These are phyloP conservation scores for Lumnitzera littorea DNA, from an alignment of 345 rosid genomes.

Conservation along the genomic window DNA sequence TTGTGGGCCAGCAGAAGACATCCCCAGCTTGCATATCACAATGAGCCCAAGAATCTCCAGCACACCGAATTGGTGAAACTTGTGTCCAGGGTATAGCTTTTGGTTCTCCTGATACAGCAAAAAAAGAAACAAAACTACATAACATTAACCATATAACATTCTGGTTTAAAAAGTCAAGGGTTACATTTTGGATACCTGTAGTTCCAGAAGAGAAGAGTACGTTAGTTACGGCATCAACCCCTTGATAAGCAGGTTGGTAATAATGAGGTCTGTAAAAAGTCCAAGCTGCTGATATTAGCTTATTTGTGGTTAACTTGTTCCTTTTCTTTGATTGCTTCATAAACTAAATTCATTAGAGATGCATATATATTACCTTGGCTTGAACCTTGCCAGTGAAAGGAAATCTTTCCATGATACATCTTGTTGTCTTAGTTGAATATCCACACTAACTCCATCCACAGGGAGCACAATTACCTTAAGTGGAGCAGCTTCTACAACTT, in stretches of 20 bases:
- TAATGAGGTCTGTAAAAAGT: slow-evolving; percentile 30
- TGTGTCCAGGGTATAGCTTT: slow-evolving; percentile 97
- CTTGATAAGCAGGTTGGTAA: slow-evolving; percentile 45
- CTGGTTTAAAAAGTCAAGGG: too few relatives aligned
- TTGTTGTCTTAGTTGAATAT: slow-evolving; percentile 50
- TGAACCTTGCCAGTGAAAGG: slow-evolving; percentile 27
- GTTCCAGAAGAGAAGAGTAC: slow-evolving; percentile 95
- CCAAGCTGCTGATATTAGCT: not conserved
- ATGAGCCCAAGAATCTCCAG: slow-evolving; percentile 66
- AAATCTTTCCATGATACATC: slow-evolving; percentile 68
- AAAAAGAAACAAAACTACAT: not conserved
- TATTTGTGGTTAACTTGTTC: too few relatives aligned
- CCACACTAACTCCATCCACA: slow-evolving; percentile 36
- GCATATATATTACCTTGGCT: slow-evolving; percentile 36
- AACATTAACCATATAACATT: not conserved
- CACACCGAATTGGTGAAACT: slow-evolving; percentile 58
- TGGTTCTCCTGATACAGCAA: slow-evolving; percentile 60
- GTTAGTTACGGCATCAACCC: slow-evolving; percentile 52
- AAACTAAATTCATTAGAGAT: not conserved
- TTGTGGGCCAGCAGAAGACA: slow-evolving; percentile 85
- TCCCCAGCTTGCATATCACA: slow-evolving; percentile 46
- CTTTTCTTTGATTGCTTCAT: too few relatives aligned
- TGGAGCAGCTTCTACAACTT: slow-evolving; percentile 75
- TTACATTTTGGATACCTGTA: slow-evolving; percentile 40
- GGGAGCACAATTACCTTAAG: slow-evolving; percentile 68